A percentile compares a stretch with the other conserved stretches of the same genome.
phyloP scores from a whole-genome alignment of 345 rosid genomes.

The Litchi chinensis region DNA sequence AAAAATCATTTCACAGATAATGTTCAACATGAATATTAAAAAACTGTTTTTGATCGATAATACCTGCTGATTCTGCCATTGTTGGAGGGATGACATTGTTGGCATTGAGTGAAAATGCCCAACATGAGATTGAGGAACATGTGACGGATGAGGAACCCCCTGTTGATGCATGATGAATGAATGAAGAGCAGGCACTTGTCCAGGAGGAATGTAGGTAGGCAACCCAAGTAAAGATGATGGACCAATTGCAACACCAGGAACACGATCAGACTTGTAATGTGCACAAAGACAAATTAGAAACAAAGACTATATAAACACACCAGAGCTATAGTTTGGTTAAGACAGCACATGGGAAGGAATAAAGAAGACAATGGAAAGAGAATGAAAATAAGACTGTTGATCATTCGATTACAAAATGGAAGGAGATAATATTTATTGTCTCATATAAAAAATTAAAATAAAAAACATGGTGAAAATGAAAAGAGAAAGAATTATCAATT shows the following conservation, averaged over 20 bases:
- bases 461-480: not conserved
- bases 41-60: conserved; percentile 6
- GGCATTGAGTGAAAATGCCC: conserved; percentile 60
- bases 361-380: not conserved
- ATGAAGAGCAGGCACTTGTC: conserved; percentile 75
- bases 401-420: not conserved
- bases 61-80: conserved; percentile 83
- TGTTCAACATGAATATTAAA: not conserved
- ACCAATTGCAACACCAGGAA: conserved; percentile 51
- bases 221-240: conserved; percentile 67
- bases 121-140: conserved; percentile 57
- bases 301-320: not conserved
- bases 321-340: not conserved
- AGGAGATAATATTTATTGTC: not conserved
- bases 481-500: not conserved
- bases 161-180: conserved; percentile 80
- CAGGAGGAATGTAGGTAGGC: conserved; percentile 71
- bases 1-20: not conserved
- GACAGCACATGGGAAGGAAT: not conserved
- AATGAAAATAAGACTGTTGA: not conserved
- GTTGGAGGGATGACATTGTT: conserved; percentile 47
- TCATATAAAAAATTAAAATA: not conserved
- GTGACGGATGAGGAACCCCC: conserved; percentile 67
- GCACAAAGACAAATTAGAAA: conserved; percentile 8
- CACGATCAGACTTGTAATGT: conserved; percentile 44